Percentiles rank a stretch among this genome's conserved stretches.
Conservation (phyloP, 331 rosid species). For the Stylosanthes scabra region DNA sequence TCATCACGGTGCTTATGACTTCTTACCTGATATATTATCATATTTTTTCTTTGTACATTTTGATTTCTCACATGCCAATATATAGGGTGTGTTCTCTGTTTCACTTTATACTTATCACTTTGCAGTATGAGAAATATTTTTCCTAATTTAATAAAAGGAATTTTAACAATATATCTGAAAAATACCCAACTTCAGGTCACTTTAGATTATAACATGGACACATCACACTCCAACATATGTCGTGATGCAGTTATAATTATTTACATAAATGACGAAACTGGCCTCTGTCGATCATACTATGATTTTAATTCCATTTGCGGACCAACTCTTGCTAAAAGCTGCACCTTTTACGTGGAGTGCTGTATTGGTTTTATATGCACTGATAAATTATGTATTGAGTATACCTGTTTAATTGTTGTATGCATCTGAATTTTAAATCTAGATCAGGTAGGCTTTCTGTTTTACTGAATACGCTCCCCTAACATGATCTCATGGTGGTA, state of each 20-base stretch:
- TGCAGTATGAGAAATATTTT: background rate
- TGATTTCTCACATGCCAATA: slow-evolving; percentile 3
- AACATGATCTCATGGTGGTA: slow-evolving; percentile 14
- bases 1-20: slow-evolving; percentile 9
- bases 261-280: slow-evolving; percentile 1
- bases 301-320: slow-evolving; percentile 21
- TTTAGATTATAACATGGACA: slow-evolving; percentile 16
- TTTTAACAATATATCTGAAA: background rate
- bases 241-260: slow-evolving; percentile 21
- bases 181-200: slow-evolving; percentile 1
- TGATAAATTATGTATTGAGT: slow-evolving; percentile 5
- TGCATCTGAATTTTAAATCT: slow-evolving; percentile 17
- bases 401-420: slow-evolving; percentile 8
- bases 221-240: background rate
- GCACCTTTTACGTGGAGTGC: slow-evolving; percentile 10
- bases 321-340: slow-evolving; percentile 22
- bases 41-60: background rate
- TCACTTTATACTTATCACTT: background rate
- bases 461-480: slow-evolving; percentile 6
- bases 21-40: background rate
- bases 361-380: slow-evolving; percentile 4
- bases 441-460: slow-evolving; percentile 9
- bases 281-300: slow-evolving; percentile 13
- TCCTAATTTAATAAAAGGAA: background rate
- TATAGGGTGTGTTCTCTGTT: background rate